Evolutionary conservation across 257 asterid species (phyloP).

Genomic region (Anisodus tanguticus): DNA sequence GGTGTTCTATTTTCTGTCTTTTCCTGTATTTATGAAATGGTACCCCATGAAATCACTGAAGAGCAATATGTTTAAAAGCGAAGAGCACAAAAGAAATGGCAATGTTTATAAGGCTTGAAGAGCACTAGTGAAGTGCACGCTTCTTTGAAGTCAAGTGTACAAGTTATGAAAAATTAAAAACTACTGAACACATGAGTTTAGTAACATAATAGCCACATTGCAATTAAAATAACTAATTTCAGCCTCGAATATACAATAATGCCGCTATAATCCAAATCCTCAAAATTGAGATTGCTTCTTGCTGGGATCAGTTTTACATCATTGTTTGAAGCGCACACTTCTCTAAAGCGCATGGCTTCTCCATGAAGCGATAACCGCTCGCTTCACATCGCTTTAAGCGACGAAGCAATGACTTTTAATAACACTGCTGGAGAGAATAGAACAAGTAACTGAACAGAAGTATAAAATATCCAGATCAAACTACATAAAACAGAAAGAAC

Average conservation of each 20-base stretch:
- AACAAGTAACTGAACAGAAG: neutral
- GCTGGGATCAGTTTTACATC: neutral
- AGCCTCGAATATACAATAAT: neutral
- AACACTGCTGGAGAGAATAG: neutral
- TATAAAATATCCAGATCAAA: slow-evolving; percentile 14
- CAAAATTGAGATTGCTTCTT: slow-evolving; percentile 21
- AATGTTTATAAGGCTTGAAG: neutral
- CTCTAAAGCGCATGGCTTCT: neutral
- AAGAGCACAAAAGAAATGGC: neutral
- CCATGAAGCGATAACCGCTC: neutral
- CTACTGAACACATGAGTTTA: neutral
- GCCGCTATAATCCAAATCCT: neutral
- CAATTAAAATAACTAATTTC: neutral
- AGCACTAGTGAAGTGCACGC: neutral
- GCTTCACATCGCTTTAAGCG: neutral
- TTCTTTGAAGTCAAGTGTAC: neutral
- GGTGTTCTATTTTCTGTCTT: slow-evolving; percentile 40
- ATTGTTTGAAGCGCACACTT: neutral
- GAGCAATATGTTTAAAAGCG: neutral
- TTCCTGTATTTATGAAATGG: slow-evolving; percentile 54
- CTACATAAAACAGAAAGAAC: neutral
- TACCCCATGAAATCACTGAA: neutral
- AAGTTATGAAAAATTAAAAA: neutral
- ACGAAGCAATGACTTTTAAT: neutral
- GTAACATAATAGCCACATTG: neutral